Evolutionary conservation across 2,329 filamentous ascomycete species (phyloP).

Genomic region (Celoporthe dispersa): DNA sequence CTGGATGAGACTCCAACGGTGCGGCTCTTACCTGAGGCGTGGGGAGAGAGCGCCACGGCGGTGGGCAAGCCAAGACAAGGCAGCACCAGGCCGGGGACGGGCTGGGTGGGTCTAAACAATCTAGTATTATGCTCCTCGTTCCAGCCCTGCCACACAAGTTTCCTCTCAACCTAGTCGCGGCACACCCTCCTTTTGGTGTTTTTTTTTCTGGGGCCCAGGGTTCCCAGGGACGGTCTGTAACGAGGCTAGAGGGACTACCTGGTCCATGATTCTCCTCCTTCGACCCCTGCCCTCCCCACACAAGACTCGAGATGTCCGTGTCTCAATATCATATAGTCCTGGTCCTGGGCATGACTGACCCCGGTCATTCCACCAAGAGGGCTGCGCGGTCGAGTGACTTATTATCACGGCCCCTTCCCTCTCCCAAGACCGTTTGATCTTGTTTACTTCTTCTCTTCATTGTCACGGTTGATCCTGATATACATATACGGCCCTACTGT

Average conservation of each 20-base stretch:
- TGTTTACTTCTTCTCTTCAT: conserved; percentile 37
- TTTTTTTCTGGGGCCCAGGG: conserved; percentile 21
- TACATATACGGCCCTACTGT: conserved; percentile 24
- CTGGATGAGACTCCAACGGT: conserved; percentile 27
- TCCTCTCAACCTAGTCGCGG: conserved; percentile 23
- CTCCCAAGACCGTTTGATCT: conserved; percentile 32
- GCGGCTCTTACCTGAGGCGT: conserved; percentile 27
- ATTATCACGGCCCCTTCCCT: conserved; percentile 34
- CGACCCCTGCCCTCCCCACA: conserved; percentile 39
- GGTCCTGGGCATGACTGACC: conserved; percentile 29
- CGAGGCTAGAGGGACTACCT: conserved; percentile 45
- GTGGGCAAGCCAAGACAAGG: conserved; percentile 24
- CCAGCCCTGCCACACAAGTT: conserved; percentile 24
- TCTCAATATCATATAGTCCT: conserved; percentile 38
- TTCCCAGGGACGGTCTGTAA: conserved; percentile 41
- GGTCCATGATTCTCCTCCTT: conserved; percentile 34
- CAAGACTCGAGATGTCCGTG: conserved; percentile 42
- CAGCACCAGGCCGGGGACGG: conserved; percentile 24
- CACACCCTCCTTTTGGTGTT: conserved; percentile 13
- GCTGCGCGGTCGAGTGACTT: conserved; percentile 18
- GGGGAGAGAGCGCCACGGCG: conserved; percentile 16
- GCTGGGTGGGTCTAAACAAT: conserved; percentile 24
- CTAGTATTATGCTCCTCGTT: conserved; percentile 20
- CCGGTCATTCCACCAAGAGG: conserved; percentile 29
- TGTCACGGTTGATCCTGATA: conserved; percentile 33